Percentiles rank a stretch among this genome's conserved stretches.
Evolutionary conservation across 176 grass and related monocot species (phyloP).

Genomic region (Oryza longistaminata): DNA sequence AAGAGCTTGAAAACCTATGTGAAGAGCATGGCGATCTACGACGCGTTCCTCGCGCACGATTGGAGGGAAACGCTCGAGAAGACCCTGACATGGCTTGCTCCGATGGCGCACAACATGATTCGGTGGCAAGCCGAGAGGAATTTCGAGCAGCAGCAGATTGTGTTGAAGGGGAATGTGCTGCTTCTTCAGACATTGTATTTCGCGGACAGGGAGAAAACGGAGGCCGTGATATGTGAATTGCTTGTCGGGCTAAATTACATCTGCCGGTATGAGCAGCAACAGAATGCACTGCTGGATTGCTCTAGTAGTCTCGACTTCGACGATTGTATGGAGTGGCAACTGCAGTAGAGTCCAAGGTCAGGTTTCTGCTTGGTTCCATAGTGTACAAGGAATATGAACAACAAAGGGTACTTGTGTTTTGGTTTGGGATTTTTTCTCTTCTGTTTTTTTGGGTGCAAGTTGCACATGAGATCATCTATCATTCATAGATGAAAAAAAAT

Average conservation of each 20-base stretch:
- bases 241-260: conserved; percentile 94
- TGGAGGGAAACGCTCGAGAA: conserved; percentile 87
- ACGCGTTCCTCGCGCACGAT: conserved; percentile 88
- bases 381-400: conserved; percentile 44
- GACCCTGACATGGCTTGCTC: conserved; percentile 71
- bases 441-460: conserved; percentile 16
- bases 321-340: conserved; percentile 81
- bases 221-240: conserved; percentile 80
- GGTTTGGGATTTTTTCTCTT: conserved; percentile 13
- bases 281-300: conserved; percentile 86
- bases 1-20: conserved; percentile 58
- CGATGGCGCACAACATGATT: conserved; percentile 91
- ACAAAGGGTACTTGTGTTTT: conserved; percentile 45
- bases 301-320: conserved; percentile 86
- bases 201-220: conserved; percentile 74
- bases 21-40: conserved; percentile 77
- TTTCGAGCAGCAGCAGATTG: conserved; percentile 91
- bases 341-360: conserved; percentile 46
- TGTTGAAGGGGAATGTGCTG: conserved; percentile 64
- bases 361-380: conserved; percentile 45
- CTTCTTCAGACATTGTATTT: conserved; percentile 85
- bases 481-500: conserved; percentile 35
- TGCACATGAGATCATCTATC: conserved; percentile 39
- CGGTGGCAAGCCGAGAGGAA: conserved; percentile 88
- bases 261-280: conserved; percentile 94